A percentile compares a stretch with the other conserved stretches of the same genome.
These are phyloP conservation scores for Plantago elongata DNA, from an alignment of 257 asterid species.

Conservation along the genomic window DNA sequence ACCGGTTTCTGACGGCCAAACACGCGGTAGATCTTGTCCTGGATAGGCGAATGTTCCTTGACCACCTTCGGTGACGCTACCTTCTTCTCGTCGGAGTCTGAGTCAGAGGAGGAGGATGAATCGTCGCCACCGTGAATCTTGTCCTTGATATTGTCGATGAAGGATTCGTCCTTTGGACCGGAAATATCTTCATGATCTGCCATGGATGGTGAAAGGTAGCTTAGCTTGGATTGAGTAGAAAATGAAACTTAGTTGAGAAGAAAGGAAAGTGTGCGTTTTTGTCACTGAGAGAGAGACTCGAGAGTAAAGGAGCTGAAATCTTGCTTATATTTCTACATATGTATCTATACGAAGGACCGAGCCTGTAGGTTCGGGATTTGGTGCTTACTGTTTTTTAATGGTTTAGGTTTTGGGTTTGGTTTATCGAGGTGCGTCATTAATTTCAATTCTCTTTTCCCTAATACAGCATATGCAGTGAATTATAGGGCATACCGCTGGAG, in stretches of 20 bases:
- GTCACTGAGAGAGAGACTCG: not conserved
- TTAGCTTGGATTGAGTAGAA: not conserved
- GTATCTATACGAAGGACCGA: not conserved
- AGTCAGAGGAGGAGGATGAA: conserved; percentile 44
- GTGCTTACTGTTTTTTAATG: not conserved
- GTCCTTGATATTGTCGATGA: conserved; percentile 54
- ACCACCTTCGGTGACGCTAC: conserved; percentile 24
- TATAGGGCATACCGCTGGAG: too few relatives aligned
- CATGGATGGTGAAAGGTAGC: conserved; percentile 33
- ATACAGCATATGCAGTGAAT: too few relatives aligned
- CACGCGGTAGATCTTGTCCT: conserved; percentile 44
- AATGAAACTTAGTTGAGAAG: not conserved
- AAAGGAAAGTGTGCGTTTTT: not conserved
- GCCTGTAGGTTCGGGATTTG: not conserved
- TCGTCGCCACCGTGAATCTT: conserved; percentile 46
- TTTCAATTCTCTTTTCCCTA: too few relatives aligned
- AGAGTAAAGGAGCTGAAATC: not conserved
- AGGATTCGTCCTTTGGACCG: conserved; percentile 58
- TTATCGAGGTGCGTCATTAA: conserved; percentile 3
- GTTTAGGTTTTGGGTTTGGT: not conserved
- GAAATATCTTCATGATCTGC: conserved; percentile 70
- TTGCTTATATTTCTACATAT: too few relatives aligned
- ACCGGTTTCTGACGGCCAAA: conserved; percentile 72
- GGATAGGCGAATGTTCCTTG: conserved; percentile 34
- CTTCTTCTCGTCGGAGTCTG: conserved; percentile 41